phyloP scores from a whole-genome alignment of 441 rosid species.

The Bruguiera hainesii region DNA sequence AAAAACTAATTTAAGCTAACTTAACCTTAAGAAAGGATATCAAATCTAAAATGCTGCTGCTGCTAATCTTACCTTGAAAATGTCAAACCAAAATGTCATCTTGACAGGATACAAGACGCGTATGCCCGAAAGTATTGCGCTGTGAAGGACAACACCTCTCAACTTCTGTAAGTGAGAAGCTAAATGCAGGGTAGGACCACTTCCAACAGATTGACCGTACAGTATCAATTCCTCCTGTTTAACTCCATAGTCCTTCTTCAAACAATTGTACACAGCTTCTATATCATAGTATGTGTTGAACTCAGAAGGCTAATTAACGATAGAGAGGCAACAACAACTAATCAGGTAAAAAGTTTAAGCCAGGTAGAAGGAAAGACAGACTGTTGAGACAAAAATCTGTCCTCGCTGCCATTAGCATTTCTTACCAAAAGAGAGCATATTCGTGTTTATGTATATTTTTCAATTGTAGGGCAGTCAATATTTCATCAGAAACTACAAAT shows the following conservation, averaged over 20 bases:
- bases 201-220: slow-evolving; percentile 96
- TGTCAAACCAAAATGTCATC: slow-evolving; percentile 93
- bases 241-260: slow-evolving; percentile 63
- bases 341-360: slow-evolving; percentile 16
- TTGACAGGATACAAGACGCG: slow-evolving; percentile 88
- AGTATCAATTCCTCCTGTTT: slow-evolving; percentile 78
- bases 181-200: slow-evolving; percentile 89
- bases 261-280: slow-evolving; percentile 80
- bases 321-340: slow-evolving; percentile 11
- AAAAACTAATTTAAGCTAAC: background rate
- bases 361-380: background rate
- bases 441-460: too few relatives aligned
- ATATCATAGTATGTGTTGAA: slow-evolving; percentile 87
- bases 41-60: background rate
- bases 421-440: too few relatives aligned
- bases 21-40: slow-evolving; percentile 2
- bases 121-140: slow-evolving; percentile 92
- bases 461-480: background rate
- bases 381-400: too few relatives aligned
- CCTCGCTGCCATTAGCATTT: background rate
- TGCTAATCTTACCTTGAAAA: slow-evolving; percentile 56
- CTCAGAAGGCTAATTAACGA: slow-evolving; percentile 65
- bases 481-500: background rate
- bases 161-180: slow-evolving; percentile 60
- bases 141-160: slow-evolving; percentile 89